Conservation (phyloP, 371 early-diverging fungal genomes). For the Mortierella sp. region DNA sequence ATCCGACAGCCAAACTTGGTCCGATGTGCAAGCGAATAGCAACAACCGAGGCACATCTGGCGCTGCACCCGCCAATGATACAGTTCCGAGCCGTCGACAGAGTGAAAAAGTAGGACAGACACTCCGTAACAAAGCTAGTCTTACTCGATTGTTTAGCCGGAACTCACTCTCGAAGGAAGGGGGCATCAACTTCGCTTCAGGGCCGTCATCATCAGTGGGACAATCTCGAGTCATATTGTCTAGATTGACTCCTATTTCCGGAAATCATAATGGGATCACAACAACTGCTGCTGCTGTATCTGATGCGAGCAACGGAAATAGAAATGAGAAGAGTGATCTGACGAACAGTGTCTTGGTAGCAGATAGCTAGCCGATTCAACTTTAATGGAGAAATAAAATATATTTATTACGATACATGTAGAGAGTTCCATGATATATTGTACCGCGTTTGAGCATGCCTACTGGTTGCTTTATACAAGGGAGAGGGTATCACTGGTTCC, state of each 20-base stretch:
- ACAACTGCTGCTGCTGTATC: constrained; percentile 8
- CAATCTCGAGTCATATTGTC: constrained; percentile 11
- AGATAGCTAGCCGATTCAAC: background rate
- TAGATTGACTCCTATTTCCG: constrained; percentile 4
- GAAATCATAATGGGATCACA: constrained; percentile 6
- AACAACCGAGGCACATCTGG: constrained; percentile 8
- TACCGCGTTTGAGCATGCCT: too few relatives aligned
- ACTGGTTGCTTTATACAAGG: too few relatives aligned
- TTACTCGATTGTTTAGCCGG: constrained; percentile 35
- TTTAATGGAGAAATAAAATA: too few relatives aligned
- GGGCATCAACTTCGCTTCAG: background rate
- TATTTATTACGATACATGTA: too few relatives aligned
- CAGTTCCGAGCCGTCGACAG: constrained; percentile 23
- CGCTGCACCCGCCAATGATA: constrained; percentile 12
- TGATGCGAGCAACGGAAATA: background rate
- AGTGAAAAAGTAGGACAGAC: constrained; percentile 14
- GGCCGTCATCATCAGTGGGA: constrained; percentile 8
- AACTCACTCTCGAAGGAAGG: constrained; percentile 22
- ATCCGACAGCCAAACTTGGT: constrained; percentile 49
- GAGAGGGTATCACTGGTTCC: too few relatives aligned
- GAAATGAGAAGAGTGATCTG: background rate
- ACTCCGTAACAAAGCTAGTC: constrained; percentile 31
- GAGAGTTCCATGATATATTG: too few relatives aligned
- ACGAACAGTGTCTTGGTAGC: background rate
- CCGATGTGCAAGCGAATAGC: constrained; percentile 34